Conservation (phyloP, 2,329 filamentous ascomycete genomes). For the Endoconidiophora laricicola region DNA sequence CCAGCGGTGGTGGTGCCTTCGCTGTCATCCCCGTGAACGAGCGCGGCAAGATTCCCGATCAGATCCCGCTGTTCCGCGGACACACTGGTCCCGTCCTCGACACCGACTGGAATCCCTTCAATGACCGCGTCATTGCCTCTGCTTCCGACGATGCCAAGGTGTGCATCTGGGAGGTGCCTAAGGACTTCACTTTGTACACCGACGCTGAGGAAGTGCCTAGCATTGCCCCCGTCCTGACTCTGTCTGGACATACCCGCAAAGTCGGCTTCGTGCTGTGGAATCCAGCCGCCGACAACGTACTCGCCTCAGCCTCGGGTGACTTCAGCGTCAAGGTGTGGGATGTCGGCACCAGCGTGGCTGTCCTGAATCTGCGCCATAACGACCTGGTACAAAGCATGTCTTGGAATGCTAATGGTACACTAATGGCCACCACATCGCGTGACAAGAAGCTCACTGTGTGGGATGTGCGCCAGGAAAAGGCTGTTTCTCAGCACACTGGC, state of each 20-base stretch:
- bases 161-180: slow-evolving; percentile 88
- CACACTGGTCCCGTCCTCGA: slow-evolving; percentile 93
- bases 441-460: slow-evolving; percentile 98
- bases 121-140: slow-evolving; percentile 82
- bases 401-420: slow-evolving; percentile 78
- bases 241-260: slow-evolving; percentile 85
- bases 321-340: slow-evolving; percentile 95
- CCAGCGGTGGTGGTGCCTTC: slow-evolving; percentile 88
- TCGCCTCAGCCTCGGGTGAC: slow-evolving; percentile 89
- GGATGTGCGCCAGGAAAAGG: slow-evolving; percentile 87
- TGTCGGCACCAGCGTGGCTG: slow-evolving; percentile 57
- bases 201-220: slow-evolving; percentile 74
- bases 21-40: slow-evolving; percentile 86
- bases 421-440: slow-evolving; percentile 81
- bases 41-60: slow-evolving; percentile 77
- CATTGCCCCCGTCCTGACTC: slow-evolving; percentile 63
- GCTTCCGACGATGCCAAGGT: slow-evolving; percentile 95
- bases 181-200: slow-evolving; percentile 68
- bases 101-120: slow-evolving; percentile 97
- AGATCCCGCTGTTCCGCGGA: slow-evolving; percentile 85
- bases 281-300: slow-evolving; percentile 83
- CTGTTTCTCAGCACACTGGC: slow-evolving; percentile 67
- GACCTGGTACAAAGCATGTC: slow-evolving; percentile 92
- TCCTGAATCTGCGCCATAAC: slow-evolving; percentile 63
- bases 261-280: slow-evolving; percentile 98